Percentiles rank a stretch among this genome's conserved stretches.
Evolutionary conservation across 306 rosid genomes (phyloP).

Genomic region (Erythrophleum fordii): DNA sequence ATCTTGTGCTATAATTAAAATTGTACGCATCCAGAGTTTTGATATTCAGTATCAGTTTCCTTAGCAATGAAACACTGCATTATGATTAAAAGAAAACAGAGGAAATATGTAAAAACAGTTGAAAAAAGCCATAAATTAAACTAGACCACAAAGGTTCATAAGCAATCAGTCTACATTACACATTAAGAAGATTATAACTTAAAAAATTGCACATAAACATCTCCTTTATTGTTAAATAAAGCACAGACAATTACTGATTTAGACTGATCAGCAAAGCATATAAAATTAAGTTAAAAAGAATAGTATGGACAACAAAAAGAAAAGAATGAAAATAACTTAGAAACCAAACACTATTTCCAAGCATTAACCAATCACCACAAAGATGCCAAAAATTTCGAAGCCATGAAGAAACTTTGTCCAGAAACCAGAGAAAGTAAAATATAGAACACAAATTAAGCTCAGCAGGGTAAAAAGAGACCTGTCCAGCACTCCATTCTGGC

Average conservation of each 20-base stretch:
- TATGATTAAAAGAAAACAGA: not conserved
- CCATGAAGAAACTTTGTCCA: slow-evolving; percentile 13
- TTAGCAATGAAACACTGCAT: slow-evolving; percentile 10
- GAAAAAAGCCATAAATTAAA: not conserved
- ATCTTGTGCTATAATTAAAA: not conserved
- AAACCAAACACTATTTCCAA: slow-evolving; percentile 18
- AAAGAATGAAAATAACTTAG: not conserved
- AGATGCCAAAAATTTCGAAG: slow-evolving; percentile 24
- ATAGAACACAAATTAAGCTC: slow-evolving; percentile 32
- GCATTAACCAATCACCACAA: slow-evolving; percentile 17
- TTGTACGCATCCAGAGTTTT: not conserved
- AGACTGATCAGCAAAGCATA: slow-evolving; percentile 11
- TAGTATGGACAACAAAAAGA: not conserved
- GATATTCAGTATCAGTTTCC: slow-evolving; percentile 5
- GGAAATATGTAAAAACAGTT: not conserved
- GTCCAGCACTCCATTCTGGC: slow-evolving; percentile 99
- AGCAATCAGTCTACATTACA: slow-evolving; percentile 24
- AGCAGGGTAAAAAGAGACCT: slow-evolving; percentile 70
- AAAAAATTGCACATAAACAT: not conserved
- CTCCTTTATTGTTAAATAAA: slow-evolving; percentile 10
- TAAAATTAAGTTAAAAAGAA: slow-evolving; percentile 15
- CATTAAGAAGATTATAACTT: slow-evolving; percentile 10
- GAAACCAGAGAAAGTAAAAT: slow-evolving; percentile 22
- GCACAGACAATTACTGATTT: slow-evolving; percentile 22
- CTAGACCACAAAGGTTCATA: not conserved